These are phyloP conservation scores for Pigoraptor vietnamica DNA, from an alignment of 78 protist genomes.

Conservation along the genomic window DNA sequence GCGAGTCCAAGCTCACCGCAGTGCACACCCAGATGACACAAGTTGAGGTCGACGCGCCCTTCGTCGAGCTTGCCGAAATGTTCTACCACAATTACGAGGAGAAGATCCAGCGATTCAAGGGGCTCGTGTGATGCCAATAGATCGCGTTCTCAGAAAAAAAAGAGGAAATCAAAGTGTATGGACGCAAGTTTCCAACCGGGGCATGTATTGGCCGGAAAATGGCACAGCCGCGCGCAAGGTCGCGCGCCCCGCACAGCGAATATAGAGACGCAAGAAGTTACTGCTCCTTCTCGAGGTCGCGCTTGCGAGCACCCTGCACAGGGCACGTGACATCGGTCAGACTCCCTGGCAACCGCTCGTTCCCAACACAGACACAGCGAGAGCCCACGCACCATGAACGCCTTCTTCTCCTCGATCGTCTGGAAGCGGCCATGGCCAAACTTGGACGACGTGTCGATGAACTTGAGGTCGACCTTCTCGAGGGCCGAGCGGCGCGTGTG, in stretches of 20 bases:
- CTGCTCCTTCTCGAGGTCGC: constrained; percentile 20
- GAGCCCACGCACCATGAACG: constrained; percentile 75
- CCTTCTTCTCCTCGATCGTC: constrained; percentile 90
- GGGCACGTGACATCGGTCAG: no score
- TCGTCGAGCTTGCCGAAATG: background rate
- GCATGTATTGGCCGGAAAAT: no score
- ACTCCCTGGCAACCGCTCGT: no score
- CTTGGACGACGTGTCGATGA: constrained; percentile 99
- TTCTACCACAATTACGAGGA: background rate
- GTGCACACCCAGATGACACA: background rate
- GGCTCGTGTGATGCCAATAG: no score
- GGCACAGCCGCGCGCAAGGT: no score
- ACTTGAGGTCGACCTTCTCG: constrained; percentile 92
- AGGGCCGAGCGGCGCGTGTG: constrained; percentile 73
- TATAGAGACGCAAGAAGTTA: background rate
- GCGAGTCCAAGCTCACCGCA: background rate
- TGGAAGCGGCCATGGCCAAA: constrained; percentile 99
- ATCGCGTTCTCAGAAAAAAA: no score
- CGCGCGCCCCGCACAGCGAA: no score
- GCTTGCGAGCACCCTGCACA: background rate
- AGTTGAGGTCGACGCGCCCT: background rate
- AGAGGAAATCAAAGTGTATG: no score
- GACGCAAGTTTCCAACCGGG: no score
- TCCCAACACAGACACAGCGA: background rate
- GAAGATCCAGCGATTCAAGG: background rate